These are phyloP conservation scores for Nicotiana rustica DNA, from an alignment of 305 asterid genomes.

Conservation along the genomic window DNA sequence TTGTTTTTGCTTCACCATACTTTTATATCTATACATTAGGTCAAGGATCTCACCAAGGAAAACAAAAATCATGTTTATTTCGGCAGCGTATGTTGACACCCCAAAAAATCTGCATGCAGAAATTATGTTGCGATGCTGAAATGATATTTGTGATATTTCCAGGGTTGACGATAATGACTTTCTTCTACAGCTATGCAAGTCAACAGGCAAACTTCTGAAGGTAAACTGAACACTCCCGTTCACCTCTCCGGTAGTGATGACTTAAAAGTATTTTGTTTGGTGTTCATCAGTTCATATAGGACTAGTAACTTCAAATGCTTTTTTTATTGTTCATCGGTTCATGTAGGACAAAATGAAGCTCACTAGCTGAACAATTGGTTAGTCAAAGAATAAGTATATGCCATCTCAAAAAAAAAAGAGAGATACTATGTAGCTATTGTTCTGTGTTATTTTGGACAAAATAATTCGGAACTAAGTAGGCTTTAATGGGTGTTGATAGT, in stretches of 20 bases:
- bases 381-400: neutral
- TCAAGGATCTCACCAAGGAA: neutral
- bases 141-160: slow-evolving; percentile 37
- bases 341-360: slow-evolving; percentile 15
- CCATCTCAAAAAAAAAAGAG: too few relatives aligned
- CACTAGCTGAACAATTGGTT: neutral
- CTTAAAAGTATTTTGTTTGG: slow-evolving; percentile 9
- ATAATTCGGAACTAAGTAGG: neutral
- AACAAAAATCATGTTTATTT: neutral
- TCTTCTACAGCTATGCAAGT: slow-evolving; percentile 86
- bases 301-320: neutral
- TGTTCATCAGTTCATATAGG: slow-evolving; percentile 3
- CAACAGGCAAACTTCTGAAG: slow-evolving; percentile 85
- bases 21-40: neutral
- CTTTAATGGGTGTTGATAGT: neutral
- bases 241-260: neutral
- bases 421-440: neutral
- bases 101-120: neutral
- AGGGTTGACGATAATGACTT: slow-evolving; percentile 89
- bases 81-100: neutral
- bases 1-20: neutral
- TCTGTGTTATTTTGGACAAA: neutral
- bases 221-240: slow-evolving; percentile 43
- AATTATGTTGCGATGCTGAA: slow-evolving; percentile 1
- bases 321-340: neutral